Evolutionary conservation across 495 filamentous ascomycete genomes (phyloP), one percentile per base, ranked within the genome.

Genomic region (Talaromyces liani): DNA sequence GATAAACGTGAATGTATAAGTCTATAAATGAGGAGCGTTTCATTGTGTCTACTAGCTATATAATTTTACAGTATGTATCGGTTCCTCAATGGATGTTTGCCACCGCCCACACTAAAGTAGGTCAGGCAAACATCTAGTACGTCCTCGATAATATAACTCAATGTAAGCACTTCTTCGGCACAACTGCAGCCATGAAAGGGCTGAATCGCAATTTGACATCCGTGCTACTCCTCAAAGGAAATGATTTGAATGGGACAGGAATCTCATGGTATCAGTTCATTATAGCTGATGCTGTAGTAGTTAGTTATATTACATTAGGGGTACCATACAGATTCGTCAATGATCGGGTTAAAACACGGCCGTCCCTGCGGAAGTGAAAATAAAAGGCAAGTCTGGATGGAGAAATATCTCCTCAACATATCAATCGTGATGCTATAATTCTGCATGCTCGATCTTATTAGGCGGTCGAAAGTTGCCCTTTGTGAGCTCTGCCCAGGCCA

Each of bases 161-260:
- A 82, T 88, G 73, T 88, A 73, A 87, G 85, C 85, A 88, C 85
- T 81, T 87, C 85, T 87, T 93, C 90, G 92, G 92, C 92, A 91
- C 92, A 93, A 91, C 87, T 80, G 77, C 85, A 91, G 90, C 84
- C 90, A 97, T 89, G 75, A 79, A 82, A 78, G 69, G 81, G 80
- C 87, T 82, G 85, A 81, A 88, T 91, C 91, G 92, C 86, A 97
- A 96, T 95, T 96, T 97, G 92, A 96, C 92, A 97, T 95, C 90
- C 87, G 91, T 96, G 92, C 92, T 93, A 73, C 66, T 10, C 58
- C 34, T 47, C 25, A 25, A 45, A 51, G 45, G 22, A 29, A 31
- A 6, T 27, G 22, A 56, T 29, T 29, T 24, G 10, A n/a, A 29
- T n/a, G 53, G 36, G n/a, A 56, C 25, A 33, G 41, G 24, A 41